Conservation (phyloP, 345 rosid species). For the Brassica juncea region DNA sequence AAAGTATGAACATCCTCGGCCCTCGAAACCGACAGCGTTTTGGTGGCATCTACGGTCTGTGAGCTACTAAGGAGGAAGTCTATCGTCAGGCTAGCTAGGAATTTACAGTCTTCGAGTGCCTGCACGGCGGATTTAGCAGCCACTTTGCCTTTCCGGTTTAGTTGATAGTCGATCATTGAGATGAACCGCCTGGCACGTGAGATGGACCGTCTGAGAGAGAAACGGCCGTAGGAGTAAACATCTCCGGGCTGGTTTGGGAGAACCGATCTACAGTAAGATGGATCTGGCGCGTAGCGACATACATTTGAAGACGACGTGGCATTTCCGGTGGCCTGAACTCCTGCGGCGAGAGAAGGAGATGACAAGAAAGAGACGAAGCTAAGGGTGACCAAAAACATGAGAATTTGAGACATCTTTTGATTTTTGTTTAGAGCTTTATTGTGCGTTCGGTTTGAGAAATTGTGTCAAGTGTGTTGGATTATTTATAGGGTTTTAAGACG, state of each 20-base stretch:
- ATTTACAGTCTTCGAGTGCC: constrained; percentile 78
- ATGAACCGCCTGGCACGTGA: constrained; percentile 61
- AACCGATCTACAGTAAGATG: constrained; percentile 60
- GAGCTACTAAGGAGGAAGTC: constrained; percentile 59
- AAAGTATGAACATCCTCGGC: constrained; percentile 73
- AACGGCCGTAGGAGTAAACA: constrained; percentile 60
- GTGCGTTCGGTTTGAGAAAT: constrained; percentile 14
- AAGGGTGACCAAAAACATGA: constrained; percentile 32
- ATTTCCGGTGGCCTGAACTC: neutral
- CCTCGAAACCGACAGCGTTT: constrained; percentile 42
- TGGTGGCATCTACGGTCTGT: constrained; percentile 49
- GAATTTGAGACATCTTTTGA: constrained; percentile 33
- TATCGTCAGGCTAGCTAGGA: constrained; percentile 53
- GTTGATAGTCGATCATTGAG: constrained; percentile 49
- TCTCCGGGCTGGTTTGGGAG: constrained; percentile 53
- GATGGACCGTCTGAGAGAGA: constrained; percentile 57
- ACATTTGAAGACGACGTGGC: constrained; percentile 41
- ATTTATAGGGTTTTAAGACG: constrained; percentile 31
- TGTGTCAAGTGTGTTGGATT: constrained; percentile 8
- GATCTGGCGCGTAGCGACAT: constrained; percentile 66
- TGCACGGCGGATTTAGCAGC: constrained; percentile 46
- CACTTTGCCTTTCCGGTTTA: constrained; percentile 42
- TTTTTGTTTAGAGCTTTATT: neutral
- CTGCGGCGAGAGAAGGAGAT: constrained; percentile 28
- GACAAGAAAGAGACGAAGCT: constrained; percentile 19